Evolutionary conservation across 331 rosid species (phyloP).

Genomic region (Pyracantha coccinea): DNA sequence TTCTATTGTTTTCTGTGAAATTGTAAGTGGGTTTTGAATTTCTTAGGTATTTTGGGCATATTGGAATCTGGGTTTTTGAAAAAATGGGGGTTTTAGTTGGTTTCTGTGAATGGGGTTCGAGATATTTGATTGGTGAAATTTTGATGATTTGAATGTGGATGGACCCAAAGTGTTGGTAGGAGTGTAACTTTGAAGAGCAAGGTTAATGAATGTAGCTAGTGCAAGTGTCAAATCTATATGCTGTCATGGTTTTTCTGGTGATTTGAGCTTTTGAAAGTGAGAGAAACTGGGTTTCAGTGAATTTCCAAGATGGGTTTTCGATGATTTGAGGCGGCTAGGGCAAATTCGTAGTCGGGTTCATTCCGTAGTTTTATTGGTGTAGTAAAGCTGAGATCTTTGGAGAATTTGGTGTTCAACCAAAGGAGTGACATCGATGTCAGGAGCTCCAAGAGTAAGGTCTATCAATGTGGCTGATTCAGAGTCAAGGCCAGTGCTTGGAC

Average conservation of each 20-base stretch:
- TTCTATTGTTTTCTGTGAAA: not conserved
- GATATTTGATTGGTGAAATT: not conserved
- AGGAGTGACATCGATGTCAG: conserved; percentile 43
- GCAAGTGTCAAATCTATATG: conserved; percentile 4
- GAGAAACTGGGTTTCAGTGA: conserved; percentile 13
- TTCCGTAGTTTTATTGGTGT: not conserved
- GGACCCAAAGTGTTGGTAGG: conserved; percentile 1
- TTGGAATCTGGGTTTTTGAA: conserved; percentile 21
- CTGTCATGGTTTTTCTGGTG: conserved; percentile 2
- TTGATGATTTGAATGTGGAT: conserved; percentile 7
- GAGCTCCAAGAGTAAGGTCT: conserved; percentile 79
- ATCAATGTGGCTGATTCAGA: conserved; percentile 77
- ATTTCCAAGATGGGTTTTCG: conserved; percentile 19
- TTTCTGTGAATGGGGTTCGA: conserved; percentile 14
- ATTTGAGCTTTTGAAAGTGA: conserved; percentile 15
- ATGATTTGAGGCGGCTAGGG: conserved; percentile 4
- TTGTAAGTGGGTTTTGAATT: conserved; percentile 12
- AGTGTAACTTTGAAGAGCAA: conserved; percentile 12
- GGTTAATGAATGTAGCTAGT: conserved; percentile 19
- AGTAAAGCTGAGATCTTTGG: not conserved
- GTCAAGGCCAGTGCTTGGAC: conserved; percentile 63
- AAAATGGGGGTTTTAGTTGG: conserved; percentile 17
- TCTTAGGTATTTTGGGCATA: conserved; percentile 12
- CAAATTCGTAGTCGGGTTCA: not conserved
- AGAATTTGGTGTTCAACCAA: conserved; percentile 2